Evolutionary conservation across 306 rosid genomes (phyloP).

Genomic region (Coriaria nepalensis): DNA sequence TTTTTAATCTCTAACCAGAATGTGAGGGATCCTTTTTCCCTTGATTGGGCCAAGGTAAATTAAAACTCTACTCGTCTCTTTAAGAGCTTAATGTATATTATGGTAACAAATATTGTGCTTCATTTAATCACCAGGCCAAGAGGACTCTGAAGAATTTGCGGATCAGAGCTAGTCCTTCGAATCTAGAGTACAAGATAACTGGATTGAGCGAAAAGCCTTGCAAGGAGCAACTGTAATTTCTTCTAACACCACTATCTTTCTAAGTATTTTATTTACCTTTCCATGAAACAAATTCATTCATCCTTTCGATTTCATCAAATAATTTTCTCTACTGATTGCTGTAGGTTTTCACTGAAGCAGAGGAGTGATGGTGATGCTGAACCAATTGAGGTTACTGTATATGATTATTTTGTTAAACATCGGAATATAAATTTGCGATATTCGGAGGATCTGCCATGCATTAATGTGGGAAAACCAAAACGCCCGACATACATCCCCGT

Average conservation of each 20-base stretch:
- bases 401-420: conserved; percentile 59
- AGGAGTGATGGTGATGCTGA: conserved; percentile 25
- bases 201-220: conserved; percentile 76
- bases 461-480: conserved; percentile 91
- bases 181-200: conserved; percentile 67
- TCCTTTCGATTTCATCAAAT: not conserved
- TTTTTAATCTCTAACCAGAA: conserved; percentile 66
- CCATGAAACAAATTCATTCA: not conserved
- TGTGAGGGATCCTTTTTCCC: conserved; percentile 48
- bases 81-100: not conserved
- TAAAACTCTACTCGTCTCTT: not conserved
- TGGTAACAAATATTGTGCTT: not conserved
- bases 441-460: conserved; percentile 68
- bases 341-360: conserved; percentile 53
- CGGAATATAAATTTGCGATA: conserved; percentile 46
- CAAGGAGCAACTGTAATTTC: conserved; percentile 48
- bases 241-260: not conserved
- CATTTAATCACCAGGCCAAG: conserved; percentile 50
- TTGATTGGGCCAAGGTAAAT: conserved; percentile 82
- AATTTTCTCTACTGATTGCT: not conserved
- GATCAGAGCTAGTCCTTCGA: conserved; percentile 53
- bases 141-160: conserved; percentile 66
- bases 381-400: conserved; percentile 50
- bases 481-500: conserved; percentile 72
- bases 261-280: not conserved